Base-by-base conservation (phyloP, 177 flowering plant genomes). In the Tripterygium wilfordii region DNA sequence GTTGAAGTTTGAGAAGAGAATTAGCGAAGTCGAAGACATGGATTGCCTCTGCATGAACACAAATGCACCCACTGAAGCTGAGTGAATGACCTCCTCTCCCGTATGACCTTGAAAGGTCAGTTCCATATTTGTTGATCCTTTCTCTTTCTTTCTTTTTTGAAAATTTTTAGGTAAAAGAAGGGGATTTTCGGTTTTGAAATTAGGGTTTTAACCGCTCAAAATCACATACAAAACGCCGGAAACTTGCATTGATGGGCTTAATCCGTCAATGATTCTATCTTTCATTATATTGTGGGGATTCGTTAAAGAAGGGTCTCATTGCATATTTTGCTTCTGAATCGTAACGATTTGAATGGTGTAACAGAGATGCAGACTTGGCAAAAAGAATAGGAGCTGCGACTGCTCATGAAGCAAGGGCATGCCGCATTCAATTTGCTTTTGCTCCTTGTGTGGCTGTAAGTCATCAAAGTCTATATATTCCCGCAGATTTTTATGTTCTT, bases 361-460 rank as follows among this genome's bases (percentile, higher is more conserved):
- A 27, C 37, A 86, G 91, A 63, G 88, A 86, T 77, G 71, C 61
- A 32, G 83, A 86, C 58, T 72, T 86, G 77, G 78, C 51, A 51
- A 41, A 32, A 42, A 81, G 77, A 58, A 84, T 88, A 54, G 96
- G 90, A 13, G 75, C 26, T 42, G 92, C 78, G 1, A 88, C 96
- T 16, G 96, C 96, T 52, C 68, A 82, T 56, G 96, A 88, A 85
- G 74, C 77, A 38, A 66, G 83, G 63, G 92, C 88, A 0, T 75
- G 82, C 44, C 94, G 94, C 17, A 55, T 74, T 59, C 77, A 72
- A 15, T 85, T 69, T 62, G 51, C 79, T 27, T 88, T 85, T 67
- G 85, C 88, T 36, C 96, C 94, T 0, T 82, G 90, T 61, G 76
- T 88, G 12, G 88, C 88, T 56, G 88, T 85, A 74, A 76, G 88